Evolutionary conservation across 139 green algal species (phyloP), one percentile per base, ranked within the genome.

Genomic region (Tetradesmus lagerheimii): DNA sequence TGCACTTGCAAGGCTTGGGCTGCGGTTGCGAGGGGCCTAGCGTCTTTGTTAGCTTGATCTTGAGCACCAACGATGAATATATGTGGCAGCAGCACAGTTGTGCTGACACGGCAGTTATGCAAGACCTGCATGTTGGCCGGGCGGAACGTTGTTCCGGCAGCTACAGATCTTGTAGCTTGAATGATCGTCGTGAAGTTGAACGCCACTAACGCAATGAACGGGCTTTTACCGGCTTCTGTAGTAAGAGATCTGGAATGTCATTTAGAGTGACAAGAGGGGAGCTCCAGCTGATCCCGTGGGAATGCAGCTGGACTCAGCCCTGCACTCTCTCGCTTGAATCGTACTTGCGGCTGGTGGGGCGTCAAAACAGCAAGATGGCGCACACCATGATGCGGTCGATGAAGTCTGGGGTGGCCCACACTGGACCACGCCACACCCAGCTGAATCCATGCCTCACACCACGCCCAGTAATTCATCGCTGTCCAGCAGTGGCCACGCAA

Each of bases 401-500:
- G 57, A 71, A 71, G 57, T 71, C 57, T 71, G 57, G 57, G 23
- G 57, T 71, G 57, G 57, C 57, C 57, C 57, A 71, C 57, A 31
- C 57, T 71, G 57, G 20, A 71, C 57, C 57, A 71, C 57, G 57
- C 57, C 57, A 71, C 57, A 31, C 57, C 25, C 57, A 71, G 57
- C 57, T 71, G 57, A 71, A 71, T 71, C 23, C 57, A 71, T 71
- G 57, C 57, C 23, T 71, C 57, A 71, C 23, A 71, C 57, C 57
- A 31, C 23, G 2, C 15, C 23, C 23, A 71, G 4, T 71, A 23
- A 43, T 18, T 41, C 12, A 29, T 88, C 64, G 83, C 39, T 39
- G 18, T 39, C 27, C 83, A 88, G 64, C 64, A 35, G n/a, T 39
- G 18, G n/a, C 27, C 83, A 88, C 29, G 64, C 83, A 29, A 29